A percentile compares a stretch with the other conserved stretches of the same genome.
These are phyloP conservation scores for Psilocybe cubensis DNA, from an alignment of 768 basidiomycete species.

Conservation along the genomic window DNA sequence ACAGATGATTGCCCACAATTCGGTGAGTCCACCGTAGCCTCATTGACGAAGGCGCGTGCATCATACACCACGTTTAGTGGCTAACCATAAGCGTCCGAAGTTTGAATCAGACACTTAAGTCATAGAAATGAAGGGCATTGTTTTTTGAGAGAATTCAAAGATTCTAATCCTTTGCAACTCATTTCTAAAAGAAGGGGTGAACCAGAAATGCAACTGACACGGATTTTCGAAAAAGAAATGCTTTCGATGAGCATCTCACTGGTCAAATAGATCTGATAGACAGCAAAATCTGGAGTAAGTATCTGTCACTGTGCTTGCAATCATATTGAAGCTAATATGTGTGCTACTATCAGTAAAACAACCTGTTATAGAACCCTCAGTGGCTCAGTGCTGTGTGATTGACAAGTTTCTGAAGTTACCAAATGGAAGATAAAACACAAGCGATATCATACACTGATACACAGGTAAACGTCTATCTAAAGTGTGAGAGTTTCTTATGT, in stretches of 20 bases:
- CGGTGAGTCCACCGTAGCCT: background rate
- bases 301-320: too few species aligned
- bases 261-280: constrained; percentile 2
- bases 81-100: background rate
- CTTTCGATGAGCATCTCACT: background rate
- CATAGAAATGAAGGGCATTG: background rate
- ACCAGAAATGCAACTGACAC: background rate
- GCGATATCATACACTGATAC: too few species aligned
- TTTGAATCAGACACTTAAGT: background rate
- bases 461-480: too few species aligned
- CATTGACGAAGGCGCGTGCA: background rate
- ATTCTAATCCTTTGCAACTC: background rate
- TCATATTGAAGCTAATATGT: too few species aligned
- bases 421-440: too few species aligned
- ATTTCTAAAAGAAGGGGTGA: background rate
- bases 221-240: constrained; percentile 1
- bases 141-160: constrained; percentile 17
- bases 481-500: too few species aligned
- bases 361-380: too few species aligned
- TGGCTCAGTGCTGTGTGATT: too few species aligned
- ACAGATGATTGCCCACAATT: background rate
- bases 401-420: too few species aligned
- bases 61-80: background rate
- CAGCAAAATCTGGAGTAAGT: background rate
- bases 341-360: too few species aligned